Conservation (phyloP, 805 yeast species). For the Zygosaccharomyces bailii region DNA sequence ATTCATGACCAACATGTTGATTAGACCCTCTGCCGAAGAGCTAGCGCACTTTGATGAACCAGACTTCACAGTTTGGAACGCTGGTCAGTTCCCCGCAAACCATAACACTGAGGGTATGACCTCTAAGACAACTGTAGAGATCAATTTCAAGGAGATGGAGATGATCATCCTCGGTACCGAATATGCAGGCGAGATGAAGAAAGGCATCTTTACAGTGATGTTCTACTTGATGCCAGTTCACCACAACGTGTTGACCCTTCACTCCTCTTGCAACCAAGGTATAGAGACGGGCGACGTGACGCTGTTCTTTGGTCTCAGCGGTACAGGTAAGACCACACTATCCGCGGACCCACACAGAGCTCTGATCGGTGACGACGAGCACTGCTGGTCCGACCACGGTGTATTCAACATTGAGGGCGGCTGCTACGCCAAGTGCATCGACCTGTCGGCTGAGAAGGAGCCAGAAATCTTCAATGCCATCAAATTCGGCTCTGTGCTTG, state of each 20-base stretch:
- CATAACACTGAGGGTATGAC: slow-evolving; percentile 96
- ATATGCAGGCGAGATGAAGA: slow-evolving; percentile 99
- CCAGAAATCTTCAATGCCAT: slow-evolving; percentile 97
- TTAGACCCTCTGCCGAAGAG: slow-evolving; percentile 90
- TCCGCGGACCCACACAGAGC: slow-evolving; percentile 93
- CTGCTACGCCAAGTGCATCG: slow-evolving; percentile 96
- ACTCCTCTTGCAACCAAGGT: slow-evolving; percentile 95
- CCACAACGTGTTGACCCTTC: slow-evolving; percentile 86
- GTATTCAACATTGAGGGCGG: slow-evolving; percentile 99
- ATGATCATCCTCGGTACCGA: slow-evolving; percentile 98
- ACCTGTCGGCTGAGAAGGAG: slow-evolving; percentile 84
- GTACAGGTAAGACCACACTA: slow-evolving; percentile 97
- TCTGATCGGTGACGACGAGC: slow-evolving; percentile 98
- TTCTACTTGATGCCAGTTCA: slow-evolving; percentile 96
- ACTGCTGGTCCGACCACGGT: slow-evolving; percentile 98
- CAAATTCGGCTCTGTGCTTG: slow-evolving; percentile 90
- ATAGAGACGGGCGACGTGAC: slow-evolving; percentile 77
- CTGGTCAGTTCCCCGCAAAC: slow-evolving; percentile 98
- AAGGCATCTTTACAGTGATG: slow-evolving; percentile 98
- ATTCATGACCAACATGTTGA: slow-evolving; percentile 97
- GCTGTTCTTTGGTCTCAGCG: slow-evolving; percentile 92
- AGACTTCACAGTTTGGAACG: slow-evolving; percentile 96
- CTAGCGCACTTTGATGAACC: slow-evolving; percentile 90
- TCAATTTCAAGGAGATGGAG: slow-evolving; percentile 96
- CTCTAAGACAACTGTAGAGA: slow-evolving; percentile 90